Percentiles rank a stretch among this genome's conserved stretches.
These are phyloP conservation scores for Ligustrum vulgare DNA, from an alignment of 257 asterid genomes.

Conservation along the genomic window DNA sequence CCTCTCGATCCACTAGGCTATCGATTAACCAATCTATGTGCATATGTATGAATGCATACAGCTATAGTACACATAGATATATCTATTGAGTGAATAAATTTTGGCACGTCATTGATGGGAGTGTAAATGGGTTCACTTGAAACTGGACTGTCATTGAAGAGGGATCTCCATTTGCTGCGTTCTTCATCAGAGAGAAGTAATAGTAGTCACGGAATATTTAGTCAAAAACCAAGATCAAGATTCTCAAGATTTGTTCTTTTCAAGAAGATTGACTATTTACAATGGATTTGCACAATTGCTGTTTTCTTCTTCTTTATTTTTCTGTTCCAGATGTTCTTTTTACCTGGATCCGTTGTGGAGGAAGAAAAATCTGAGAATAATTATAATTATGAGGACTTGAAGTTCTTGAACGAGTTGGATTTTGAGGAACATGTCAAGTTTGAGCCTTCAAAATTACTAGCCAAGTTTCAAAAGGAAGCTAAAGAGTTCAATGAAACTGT, in stretches of 20 bases:
- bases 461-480: constrained; percentile 49
- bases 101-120: constrained; percentile 44
- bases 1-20: background rate
- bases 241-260: constrained; percentile 58
- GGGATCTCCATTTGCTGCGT: constrained; percentile 52
- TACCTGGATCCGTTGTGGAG: constrained; percentile 60
- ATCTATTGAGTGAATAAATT: background rate
- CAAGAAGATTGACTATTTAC: constrained; percentile 57
- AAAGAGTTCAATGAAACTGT: constrained; percentile 35
- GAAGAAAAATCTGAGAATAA: constrained; percentile 15
- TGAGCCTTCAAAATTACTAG: constrained; percentile 52
- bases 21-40: background rate
- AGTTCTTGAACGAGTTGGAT: constrained; percentile 59
- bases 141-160: constrained; percentile 51
- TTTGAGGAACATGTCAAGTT: constrained; percentile 74
- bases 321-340: constrained; percentile 55
- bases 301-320: constrained; percentile 69
- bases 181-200: constrained; percentile 38
- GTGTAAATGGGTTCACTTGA: constrained; percentile 88
- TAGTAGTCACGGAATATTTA: constrained; percentile 5
- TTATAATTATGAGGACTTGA: constrained; percentile 35
- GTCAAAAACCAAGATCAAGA: constrained; percentile 84
- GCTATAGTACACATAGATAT: background rate
- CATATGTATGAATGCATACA: background rate
- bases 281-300: constrained; percentile 58